Evolutionary conservation across 2,329 filamentous ascomycete genomes (phyloP).

Genomic region (Metarhizium guizhouense): DNA sequence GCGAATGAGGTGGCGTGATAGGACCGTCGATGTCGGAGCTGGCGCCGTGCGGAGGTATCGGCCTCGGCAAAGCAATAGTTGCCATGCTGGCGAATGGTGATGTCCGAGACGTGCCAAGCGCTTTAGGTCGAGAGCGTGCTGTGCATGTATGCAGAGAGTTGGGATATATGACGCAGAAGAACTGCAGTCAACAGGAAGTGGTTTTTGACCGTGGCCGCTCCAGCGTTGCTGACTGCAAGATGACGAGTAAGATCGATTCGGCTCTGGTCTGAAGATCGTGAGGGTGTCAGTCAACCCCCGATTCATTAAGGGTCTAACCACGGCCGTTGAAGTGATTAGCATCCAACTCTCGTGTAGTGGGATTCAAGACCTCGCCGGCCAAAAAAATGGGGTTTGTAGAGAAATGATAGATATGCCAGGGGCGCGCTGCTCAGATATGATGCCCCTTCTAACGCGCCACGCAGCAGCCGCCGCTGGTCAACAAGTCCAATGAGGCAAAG

Average conservation of each 20-base stretch:
- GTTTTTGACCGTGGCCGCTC: background rate
- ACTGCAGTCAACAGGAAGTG: background rate
- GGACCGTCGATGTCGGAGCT: slow-evolving; percentile 29
- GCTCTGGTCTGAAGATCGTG: background rate
- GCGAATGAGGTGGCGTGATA: slow-evolving; percentile 31
- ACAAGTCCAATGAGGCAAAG: background rate
- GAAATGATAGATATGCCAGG: background rate
- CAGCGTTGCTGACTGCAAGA: background rate
- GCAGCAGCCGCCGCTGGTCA: background rate
- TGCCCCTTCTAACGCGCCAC: background rate
- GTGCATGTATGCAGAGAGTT: background rate
- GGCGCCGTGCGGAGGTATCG: slow-evolving; percentile 35
- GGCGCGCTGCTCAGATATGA: background rate
- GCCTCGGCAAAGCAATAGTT: slow-evolving; percentile 44
- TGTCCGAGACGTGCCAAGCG: background rate
- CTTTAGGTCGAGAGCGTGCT: background rate
- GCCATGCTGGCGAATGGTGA: slow-evolving; percentile 32
- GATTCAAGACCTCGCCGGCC: background rate
- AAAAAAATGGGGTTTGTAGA: background rate
- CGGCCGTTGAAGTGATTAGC: background rate
- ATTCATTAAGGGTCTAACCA: background rate
- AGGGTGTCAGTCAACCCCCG: background rate
- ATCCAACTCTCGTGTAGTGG: background rate
- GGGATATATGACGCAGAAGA: background rate
- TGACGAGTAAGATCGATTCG: background rate